Evolutionary conservation across 768 basidiomycete genomes (phyloP).

Genomic region (Suillus paluster): DNA sequence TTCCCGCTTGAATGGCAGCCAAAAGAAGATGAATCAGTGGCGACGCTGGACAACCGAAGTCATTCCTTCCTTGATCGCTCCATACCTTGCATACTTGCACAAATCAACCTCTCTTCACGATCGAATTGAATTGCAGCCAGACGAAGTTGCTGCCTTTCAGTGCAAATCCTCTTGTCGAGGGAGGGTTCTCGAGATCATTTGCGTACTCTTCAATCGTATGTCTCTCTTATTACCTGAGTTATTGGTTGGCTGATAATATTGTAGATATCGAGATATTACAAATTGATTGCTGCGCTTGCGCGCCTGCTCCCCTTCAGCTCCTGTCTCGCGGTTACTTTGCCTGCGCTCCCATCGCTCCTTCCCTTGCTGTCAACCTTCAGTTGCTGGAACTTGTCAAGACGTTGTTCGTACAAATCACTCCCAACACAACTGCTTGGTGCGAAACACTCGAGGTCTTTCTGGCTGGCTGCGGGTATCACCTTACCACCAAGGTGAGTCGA

Average conservation of each 20-base stretch:
- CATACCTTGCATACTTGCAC: slow-evolving; percentile 6
- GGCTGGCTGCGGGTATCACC: slow-evolving; percentile 18
- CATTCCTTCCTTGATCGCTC: slow-evolving; percentile 7
- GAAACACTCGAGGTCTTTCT: slow-evolving; percentile 31
- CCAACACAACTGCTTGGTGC: slow-evolving; percentile 33
- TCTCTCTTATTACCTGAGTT: neutral
- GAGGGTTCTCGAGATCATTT: neutral
- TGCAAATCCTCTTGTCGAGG: neutral
- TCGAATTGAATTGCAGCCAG: neutral
- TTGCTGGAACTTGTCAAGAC: slow-evolving; percentile 31
- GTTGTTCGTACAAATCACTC: slow-evolving; percentile 31
- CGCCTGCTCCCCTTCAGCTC: slow-evolving; percentile 27
- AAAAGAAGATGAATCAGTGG: slow-evolving; percentile 8
- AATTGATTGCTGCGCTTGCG: slow-evolving; percentile 2
- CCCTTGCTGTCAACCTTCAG: slow-evolving; percentile 35
- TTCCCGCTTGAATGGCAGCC: neutral
- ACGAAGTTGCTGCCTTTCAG: neutral
- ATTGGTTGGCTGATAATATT: neutral
- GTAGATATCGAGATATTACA: slow-evolving; percentile 2
- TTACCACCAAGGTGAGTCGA: slow-evolving; percentile 1
- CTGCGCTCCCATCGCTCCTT: slow-evolving; percentile 32
- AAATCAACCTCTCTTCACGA: neutral
- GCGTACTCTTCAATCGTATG: slow-evolving; percentile 4
- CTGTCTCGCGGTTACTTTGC: slow-evolving; percentile 30
- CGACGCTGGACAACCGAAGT: neutral